These are phyloP conservation scores for Cairneyella variabilis DNA, from an alignment of 495 filamentous ascomycete species.

Conservation along the genomic window DNA sequence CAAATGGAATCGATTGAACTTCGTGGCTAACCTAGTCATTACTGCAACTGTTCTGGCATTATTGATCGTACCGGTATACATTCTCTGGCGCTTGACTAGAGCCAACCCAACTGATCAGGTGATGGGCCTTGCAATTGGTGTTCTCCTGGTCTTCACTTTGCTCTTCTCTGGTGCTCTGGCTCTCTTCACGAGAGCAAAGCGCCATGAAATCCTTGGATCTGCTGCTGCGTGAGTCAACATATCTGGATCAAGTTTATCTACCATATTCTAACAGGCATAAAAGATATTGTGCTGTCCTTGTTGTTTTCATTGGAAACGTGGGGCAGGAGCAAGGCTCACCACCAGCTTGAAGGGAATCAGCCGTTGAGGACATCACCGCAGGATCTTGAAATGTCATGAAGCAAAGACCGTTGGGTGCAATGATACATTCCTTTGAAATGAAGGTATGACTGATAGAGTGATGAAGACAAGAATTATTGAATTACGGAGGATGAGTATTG, in stretches of 20 bases:
- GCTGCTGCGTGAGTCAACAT: background rate
- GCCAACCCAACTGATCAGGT: too few relatives aligned
- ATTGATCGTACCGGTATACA: background rate
- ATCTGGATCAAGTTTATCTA: background rate
- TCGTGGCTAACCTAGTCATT: background rate
- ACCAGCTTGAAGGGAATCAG: too few relatives aligned
- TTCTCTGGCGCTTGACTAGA: background rate
- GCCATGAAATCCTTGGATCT: background rate
- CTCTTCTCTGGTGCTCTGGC: background rate
- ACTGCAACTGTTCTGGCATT: background rate
- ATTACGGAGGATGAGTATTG: too few relatives aligned
- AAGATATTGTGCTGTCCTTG: constrained; percentile 17
- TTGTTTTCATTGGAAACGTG: constrained; percentile 14
- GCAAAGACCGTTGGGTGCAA: too few relatives aligned
- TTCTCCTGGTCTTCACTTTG: background rate
- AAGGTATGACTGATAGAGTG: too few relatives aligned
- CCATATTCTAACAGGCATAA: background rate
- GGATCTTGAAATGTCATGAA: too few relatives aligned
- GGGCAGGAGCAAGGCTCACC: too few relatives aligned
- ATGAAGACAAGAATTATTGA: too few relatives aligned
- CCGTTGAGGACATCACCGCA: too few relatives aligned
- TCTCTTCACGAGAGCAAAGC: background rate
- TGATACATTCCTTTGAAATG: too few relatives aligned
- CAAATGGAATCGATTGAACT: background rate
- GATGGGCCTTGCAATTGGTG: too few relatives aligned